Base-by-base conservation (phyloP, 306 rosid genomes). In the Prunus campanulata region DNA sequence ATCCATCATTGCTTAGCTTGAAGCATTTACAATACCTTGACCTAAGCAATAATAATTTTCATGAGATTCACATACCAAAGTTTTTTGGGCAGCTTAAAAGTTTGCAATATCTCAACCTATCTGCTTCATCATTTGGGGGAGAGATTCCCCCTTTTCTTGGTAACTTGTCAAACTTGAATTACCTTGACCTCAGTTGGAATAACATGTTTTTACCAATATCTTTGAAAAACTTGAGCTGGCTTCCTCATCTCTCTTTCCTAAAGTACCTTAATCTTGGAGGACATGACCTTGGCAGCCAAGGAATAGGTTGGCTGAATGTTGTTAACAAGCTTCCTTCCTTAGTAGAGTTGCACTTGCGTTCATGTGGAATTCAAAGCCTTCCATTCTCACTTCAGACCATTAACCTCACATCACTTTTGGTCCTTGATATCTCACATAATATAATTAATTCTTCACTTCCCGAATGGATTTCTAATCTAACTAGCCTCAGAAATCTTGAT, bases 51-150 rank as follows among this genome's bases (percentile, higher is more conserved):
- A 87, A 83, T 78, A 3, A 51, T 5, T 85, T 85, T 64, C 8
- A 25, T 11, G 51, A 57, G 8, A 61, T 18, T 47, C 70, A 52
- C n/a, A 77, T 85, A 18, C 87, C 83, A 15, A 61, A 19, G 4
- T 80, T 83, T 66, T 60, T 86, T 64, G 82, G 82, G 44, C 71
- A 81, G 50, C 15, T 85, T 10, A 11, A 65, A 39, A 85, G 80
- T 55, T 65, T 87, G 79, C 73, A 66, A 35, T 80, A 87, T 55
- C 68, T 82, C 10, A 72, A 85, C 68, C 25, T 87, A 20, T 84
- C 85, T 20, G 5, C 8, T 72, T 46, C 85, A 19, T 84, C 83
- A 13, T 77, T 79, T 62, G 1, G 8, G 8, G 77, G 84, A 13
- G n/a, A 50, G 19, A 70, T 70, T 29, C 74, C 63, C 5, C 11